Conservation (phyloP, 2,329 filamentous ascomycete genomes). For the Hymenoscyphus occultus region DNA sequence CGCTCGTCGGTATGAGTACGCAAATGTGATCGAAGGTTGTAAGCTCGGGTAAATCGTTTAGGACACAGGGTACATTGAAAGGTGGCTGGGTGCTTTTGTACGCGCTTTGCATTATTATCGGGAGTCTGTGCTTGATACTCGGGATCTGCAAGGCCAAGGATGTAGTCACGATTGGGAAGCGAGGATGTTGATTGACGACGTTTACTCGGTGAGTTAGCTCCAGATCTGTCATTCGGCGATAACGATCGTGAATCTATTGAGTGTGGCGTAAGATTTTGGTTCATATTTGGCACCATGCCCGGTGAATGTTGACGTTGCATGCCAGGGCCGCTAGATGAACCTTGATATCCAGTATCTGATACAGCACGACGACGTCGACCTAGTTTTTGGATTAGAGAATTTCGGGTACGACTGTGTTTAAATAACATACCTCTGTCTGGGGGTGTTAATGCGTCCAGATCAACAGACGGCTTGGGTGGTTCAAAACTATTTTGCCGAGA, state of each 20-base stretch:
- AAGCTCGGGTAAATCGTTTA: conserved; percentile 93
- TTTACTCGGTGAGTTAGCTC: conserved; percentile 43
- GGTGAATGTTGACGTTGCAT: conserved; percentile 51
- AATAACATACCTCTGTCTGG: conserved; percentile 63
- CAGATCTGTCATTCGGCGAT: conserved; percentile 56
- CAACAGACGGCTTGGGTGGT: conserved; percentile 58
- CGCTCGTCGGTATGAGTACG: conserved; percentile 96
- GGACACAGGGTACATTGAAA: conserved; percentile 94
- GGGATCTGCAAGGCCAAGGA: conserved; percentile 87
- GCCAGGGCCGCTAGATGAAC: conserved; percentile 16
- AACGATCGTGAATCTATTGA: conserved; percentile 49
- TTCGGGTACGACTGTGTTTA: neutral
- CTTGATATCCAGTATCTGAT: conserved; percentile 37
- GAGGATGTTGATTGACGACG: conserved; percentile 61
- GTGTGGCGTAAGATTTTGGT: conserved; percentile 47
- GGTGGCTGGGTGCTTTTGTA: conserved; percentile 95
- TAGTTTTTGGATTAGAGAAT: conserved; percentile 26
- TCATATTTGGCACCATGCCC: conserved; percentile 51
- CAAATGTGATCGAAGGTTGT: conserved; percentile 92
- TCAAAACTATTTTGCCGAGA: conserved; percentile 65
- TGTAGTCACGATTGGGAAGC: conserved; percentile 65
- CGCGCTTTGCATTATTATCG: conserved; percentile 67
- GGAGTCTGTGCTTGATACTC: conserved; percentile 67
- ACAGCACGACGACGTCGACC: conserved; percentile 37
- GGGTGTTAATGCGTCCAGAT: conserved; percentile 78